Base-by-base conservation (phyloP, 2,329 filamentous ascomycete genomes). In the Colletotrichum somersetense region DNA sequence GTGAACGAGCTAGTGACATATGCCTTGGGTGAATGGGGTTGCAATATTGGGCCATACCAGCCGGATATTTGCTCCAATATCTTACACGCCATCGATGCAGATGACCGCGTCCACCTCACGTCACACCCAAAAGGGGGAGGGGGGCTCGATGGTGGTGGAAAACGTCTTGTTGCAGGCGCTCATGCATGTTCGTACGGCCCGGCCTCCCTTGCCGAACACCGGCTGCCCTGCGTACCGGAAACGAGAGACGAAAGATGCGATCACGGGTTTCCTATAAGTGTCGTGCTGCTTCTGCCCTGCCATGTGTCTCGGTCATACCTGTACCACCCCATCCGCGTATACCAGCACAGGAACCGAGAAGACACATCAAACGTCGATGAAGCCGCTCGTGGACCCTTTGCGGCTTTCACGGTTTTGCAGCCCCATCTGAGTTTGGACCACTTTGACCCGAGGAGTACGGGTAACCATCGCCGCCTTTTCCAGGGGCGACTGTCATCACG, bases 201-300 rank as follows among this genome's bases (percentile, higher is more conserved):
- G 38, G 33, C 12, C 23, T 66, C 63, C 57, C 64, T 44, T 71
- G 38, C 16, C n/a, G 30, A 18, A 8, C 46, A 26, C 58, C 53
- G 53, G 66, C 46, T 65, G 26, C 65, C 66, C 55, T 64, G 66
- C 42, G 52, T 72, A 72, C 66, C 66, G 70, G 66, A 46, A 40
- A 65, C 6, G 38, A 30, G 23, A 64, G 23, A 53, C 35, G 38
- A 35, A n/a, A 44, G 53, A 53, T 46, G 12, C 1, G 35, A 62
- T 55, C 14, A 63, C 55, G 50, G 23, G 38, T 5, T 33, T 30
- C 48, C 30, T 72, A 64, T 65, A 61, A 61, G 46, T 70, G 40
- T 62, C 55, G 35, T 53, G 23, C 38, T 40, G 48, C 35, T 59
- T 42, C 70, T 56, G 62, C 33, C 52, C 30, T 59, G 69, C 38